These are phyloP conservation scores for Misopates orontium DNA, from an alignment of 257 asterid genomes.

Conservation along the genomic window DNA sequence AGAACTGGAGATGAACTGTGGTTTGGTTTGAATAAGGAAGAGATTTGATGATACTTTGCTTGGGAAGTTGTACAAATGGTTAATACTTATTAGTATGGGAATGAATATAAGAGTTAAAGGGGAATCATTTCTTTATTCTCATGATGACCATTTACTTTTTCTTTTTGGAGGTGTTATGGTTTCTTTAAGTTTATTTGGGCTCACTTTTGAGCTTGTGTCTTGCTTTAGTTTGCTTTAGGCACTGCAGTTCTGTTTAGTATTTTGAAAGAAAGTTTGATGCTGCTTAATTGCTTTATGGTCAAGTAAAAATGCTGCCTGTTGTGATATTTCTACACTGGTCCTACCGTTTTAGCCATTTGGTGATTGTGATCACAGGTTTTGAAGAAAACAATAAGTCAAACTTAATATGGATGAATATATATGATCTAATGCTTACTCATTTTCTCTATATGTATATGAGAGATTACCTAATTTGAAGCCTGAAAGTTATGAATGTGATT, in stretches of 20 bases:
- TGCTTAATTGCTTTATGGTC: slow-evolving; percentile 34
- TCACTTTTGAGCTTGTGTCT: slow-evolving; percentile 36
- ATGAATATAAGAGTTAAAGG: slow-evolving; percentile 17
- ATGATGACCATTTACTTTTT: slow-evolving; percentile 20
- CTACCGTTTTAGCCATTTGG: too few relatives aligned
- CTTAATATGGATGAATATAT: too few relatives aligned
- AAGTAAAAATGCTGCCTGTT: slow-evolving; percentile 15
- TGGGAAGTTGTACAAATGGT: slow-evolving; percentile 37
- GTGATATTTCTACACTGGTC: not conserved
- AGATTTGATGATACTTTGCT: slow-evolving; percentile 67
- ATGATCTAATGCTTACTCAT: too few relatives aligned
- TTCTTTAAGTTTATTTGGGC: slow-evolving; percentile 40
- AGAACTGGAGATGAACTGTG: slow-evolving; percentile 12
- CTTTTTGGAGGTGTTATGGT: slow-evolving; percentile 32
- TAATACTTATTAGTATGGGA: slow-evolving; percentile 14
- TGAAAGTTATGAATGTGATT: too few relatives aligned
- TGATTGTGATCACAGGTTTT: too few relatives aligned
- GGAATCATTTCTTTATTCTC: slow-evolving; percentile 20
- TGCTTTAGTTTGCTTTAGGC: slow-evolving; percentile 44
- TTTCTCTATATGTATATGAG: too few relatives aligned
- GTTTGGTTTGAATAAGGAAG: not conserved
- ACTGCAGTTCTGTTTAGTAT: not conserved
- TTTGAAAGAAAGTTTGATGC: slow-evolving; percentile 28
- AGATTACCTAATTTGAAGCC: too few relatives aligned
- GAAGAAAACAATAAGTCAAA: too few relatives aligned